Evolutionary conservation across 495 filamentous ascomycete genomes (phyloP).

Genomic region (Neurospora sublineolata): DNA sequence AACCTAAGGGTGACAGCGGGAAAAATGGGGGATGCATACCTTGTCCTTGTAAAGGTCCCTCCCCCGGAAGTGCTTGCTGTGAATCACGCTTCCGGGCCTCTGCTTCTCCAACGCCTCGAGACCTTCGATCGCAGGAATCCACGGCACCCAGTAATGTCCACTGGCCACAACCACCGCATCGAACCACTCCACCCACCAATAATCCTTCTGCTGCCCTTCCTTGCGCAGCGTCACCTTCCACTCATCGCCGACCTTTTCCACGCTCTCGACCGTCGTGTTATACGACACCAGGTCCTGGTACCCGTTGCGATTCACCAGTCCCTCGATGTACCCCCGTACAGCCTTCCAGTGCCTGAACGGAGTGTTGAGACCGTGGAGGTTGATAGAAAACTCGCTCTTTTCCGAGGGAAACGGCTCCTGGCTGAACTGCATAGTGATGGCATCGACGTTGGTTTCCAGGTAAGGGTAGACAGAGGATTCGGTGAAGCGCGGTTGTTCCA

Average conservation of each 20-base stretch:
- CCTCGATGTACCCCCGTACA: constrained; percentile 23
- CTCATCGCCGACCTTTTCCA: constrained; percentile 21
- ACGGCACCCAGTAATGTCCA: constrained; percentile 61
- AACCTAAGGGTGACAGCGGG: not conserved
- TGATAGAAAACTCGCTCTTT: constrained; percentile 15
- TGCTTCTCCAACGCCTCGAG: constrained; percentile 26
- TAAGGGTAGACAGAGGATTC: constrained; percentile 37
- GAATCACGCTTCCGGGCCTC: constrained; percentile 42
- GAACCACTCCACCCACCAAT: constrained; percentile 36
- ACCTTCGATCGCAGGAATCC: constrained; percentile 51
- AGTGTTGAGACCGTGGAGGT: constrained; percentile 20
- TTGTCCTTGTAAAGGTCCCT: constrained; percentile 46
- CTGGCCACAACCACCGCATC: constrained; percentile 65
- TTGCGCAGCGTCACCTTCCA: constrained; percentile 28
- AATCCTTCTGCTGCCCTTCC: constrained; percentile 19
- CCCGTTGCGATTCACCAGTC: constrained; percentile 20
- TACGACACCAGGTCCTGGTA: constrained; percentile 26
- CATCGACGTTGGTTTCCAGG: constrained; percentile 33
- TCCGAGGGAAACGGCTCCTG: constrained; percentile 29
- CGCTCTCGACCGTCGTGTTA: constrained; percentile 28
- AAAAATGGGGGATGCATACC: constrained; percentile 8
- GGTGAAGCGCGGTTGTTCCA: constrained; percentile 34
- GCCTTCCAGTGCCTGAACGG: constrained; percentile 28
- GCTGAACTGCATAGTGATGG: constrained; percentile 26
- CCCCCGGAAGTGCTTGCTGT: constrained; percentile 55